Conservation (phyloP, 75 land plant species). For the Pinus taeda region DNA sequence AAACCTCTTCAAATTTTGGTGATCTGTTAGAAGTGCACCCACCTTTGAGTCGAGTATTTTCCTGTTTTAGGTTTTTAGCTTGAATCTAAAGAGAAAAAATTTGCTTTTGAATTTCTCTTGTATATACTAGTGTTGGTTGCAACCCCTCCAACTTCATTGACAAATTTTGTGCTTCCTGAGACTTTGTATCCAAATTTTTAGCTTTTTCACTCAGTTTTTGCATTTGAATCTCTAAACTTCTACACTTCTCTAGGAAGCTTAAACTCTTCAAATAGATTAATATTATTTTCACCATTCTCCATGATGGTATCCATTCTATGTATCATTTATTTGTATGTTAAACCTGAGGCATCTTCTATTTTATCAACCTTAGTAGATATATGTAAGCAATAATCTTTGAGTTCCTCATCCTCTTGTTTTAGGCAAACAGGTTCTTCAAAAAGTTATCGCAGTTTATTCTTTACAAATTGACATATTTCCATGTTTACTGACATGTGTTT, state of each 20-base stretch:
- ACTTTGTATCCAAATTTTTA: background rate
- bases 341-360: slow-evolving; percentile 1
- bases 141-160: slow-evolving; percentile 8
- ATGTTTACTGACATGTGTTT: background rate
- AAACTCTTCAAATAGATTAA: background rate
- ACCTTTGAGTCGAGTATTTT: slow-evolving; percentile 3
- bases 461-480: slow-evolving; percentile 6
- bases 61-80: too few relatives aligned
- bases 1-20: background rate
- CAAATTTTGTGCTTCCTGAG: background rate
- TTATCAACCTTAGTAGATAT: slow-evolving; percentile 3
- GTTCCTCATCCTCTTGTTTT: slow-evolving; percentile 6
- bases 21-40: background rate
- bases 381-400: background rate
- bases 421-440: background rate
- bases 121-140: background rate
- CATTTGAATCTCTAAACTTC: slow-evolving; percentile 1
- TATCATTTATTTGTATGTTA: background rate
- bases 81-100: background rate
- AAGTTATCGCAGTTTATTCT: slow-evolving; percentile 3
- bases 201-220: background rate
- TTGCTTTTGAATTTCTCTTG: background rate
- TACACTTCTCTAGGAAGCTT: background rate
- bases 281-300: background rate
- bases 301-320: background rate